Evolutionary conservation across 2,329 filamentous ascomycete genomes (phyloP).

Genomic region (Mollisia scopiformis): DNA sequence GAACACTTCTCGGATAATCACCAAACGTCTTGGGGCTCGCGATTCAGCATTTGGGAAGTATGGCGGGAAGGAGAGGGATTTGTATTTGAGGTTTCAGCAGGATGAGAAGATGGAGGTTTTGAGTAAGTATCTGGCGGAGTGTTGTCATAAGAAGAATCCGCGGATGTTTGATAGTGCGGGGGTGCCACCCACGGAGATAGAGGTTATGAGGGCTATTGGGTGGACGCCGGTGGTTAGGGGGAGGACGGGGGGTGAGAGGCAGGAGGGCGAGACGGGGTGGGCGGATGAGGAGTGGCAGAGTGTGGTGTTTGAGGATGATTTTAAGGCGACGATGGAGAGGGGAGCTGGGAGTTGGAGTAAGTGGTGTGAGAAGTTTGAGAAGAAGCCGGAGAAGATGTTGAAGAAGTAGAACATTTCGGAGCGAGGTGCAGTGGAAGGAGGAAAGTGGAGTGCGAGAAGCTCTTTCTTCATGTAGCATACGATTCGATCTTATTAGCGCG

Average conservation of each 20-base stretch:
- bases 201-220: conserved; percentile 16
- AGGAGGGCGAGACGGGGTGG: conserved; percentile 7
- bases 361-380: conserved; percentile 16
- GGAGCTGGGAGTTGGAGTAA: conserved; percentile 11
- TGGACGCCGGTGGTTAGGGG: conserved; percentile 15
- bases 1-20: conserved; percentile 6
- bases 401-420: conserved; percentile 3
- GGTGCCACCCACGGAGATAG: conserved; percentile 13
- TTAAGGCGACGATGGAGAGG: conserved; percentile 8
- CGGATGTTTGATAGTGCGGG: conserved; percentile 14
- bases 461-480: too few relatives aligned
- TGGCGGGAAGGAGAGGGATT: not conserved
- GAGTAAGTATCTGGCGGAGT: conserved; percentile 5
- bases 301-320: conserved; percentile 8
- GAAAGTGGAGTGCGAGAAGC: too few relatives aligned
- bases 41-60: conserved; percentile 3
- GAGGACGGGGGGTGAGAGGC: conserved; percentile 1
- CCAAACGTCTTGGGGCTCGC: conserved; percentile 3
- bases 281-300: conserved; percentile 21
- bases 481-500: too few relatives aligned
- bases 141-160: conserved; percentile 12
- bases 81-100: conserved; percentile 7
- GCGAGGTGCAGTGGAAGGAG: too few relatives aligned
- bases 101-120: conserved; percentile 2
- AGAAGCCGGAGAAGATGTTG: conserved; percentile 13